Percentiles rank a stretch among this genome's conserved stretches.
Evolutionary conservation across 257 asterid species (phyloP).

Genomic region (Echium plantagineum): DNA sequence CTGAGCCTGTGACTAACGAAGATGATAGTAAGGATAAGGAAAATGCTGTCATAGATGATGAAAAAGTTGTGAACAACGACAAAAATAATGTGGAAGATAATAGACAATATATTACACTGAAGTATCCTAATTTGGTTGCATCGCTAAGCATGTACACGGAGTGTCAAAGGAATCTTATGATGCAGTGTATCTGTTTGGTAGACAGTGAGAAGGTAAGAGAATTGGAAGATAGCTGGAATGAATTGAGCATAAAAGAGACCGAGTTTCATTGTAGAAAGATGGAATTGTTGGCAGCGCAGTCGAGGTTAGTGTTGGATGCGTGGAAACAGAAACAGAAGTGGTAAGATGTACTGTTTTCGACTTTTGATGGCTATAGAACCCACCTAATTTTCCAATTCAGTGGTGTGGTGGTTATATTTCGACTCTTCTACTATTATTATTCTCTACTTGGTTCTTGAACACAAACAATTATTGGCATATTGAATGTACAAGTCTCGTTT

Average conservation of each 20-base stretch:
- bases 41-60: slow-evolving; percentile 1
- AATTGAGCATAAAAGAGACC: slow-evolving; percentile 25
- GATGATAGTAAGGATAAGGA: not conserved
- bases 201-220: slow-evolving; percentile 36
- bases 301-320: slow-evolving; percentile 20
- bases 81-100: slow-evolving; percentile 1
- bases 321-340: slow-evolving; percentile 13
- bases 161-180: slow-evolving; percentile 8
- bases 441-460: not conserved
- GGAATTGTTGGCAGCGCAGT: slow-evolving; percentile 28
- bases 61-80: not conserved
- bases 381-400: too few relatives aligned
- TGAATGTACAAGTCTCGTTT: not conserved
- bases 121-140: slow-evolving; percentile 26
- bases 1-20: not conserved
- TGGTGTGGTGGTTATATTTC: too few relatives aligned
- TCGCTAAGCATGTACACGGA: slow-evolving; percentile 18
- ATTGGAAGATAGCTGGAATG: slow-evolving; percentile 53
- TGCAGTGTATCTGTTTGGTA: slow-evolving; percentile 26
- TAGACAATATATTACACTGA: slow-evolving; percentile 17
- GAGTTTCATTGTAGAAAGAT: slow-evolving; percentile 28
- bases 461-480: too few relatives aligned
- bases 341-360: slow-evolving; percentile 3
- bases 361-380: not conserved
- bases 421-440: not conserved